Percentiles rank a stretch among this genome's conserved stretches.
These are phyloP conservation scores for Lactarius sp. DNA, from an alignment of 768 basidiomycete species.

Conservation along the genomic window DNA sequence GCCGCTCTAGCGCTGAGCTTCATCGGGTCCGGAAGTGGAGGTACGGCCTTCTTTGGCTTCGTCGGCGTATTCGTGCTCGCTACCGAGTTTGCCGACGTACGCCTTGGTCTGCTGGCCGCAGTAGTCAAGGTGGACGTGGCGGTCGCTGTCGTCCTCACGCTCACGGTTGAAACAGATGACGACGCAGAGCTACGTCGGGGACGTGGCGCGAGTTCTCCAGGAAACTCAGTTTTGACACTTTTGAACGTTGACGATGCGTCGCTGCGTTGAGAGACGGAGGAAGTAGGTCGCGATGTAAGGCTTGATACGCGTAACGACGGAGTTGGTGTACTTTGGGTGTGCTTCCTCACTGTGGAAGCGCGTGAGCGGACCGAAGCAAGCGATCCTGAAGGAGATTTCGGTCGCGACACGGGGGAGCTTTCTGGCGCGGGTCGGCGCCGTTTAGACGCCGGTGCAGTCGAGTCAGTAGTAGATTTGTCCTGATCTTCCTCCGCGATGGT, in stretches of 20 bases:
- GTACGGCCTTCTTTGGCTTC: constrained; percentile 17
- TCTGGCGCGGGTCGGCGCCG: constrained; percentile 18
- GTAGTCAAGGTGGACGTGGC: constrained; percentile 25
- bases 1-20: constrained; percentile 13
- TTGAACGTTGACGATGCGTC: constrained; percentile 42
- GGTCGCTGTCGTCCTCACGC: constrained; percentile 31
- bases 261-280: constrained; percentile 32
- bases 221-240: constrained; percentile 39
- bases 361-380: constrained; percentile 35
- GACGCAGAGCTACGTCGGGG: constrained; percentile 32
- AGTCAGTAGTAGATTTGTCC: not conserved
- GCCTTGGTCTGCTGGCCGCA: constrained; percentile 15
- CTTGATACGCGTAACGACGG: constrained; percentile 24
- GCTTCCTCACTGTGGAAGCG: constrained; percentile 38
- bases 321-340: constrained; percentile 22
- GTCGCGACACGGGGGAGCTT: constrained; percentile 17
- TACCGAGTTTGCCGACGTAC: constrained; percentile 19
- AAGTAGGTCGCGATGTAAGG: constrained; percentile 26
- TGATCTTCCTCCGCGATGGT: constrained; percentile 18
- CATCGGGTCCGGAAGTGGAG: constrained; percentile 19
- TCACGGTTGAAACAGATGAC: constrained; percentile 33
- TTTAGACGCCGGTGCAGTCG: constrained; percentile 4
- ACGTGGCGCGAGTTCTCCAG: constrained; percentile 34
- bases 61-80: constrained; percentile 21
- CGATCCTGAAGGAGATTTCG: constrained; percentile 33